Conservation (phyloP, 2,329 filamentous ascomycete species). For the Curvularia spicifera region DNA sequence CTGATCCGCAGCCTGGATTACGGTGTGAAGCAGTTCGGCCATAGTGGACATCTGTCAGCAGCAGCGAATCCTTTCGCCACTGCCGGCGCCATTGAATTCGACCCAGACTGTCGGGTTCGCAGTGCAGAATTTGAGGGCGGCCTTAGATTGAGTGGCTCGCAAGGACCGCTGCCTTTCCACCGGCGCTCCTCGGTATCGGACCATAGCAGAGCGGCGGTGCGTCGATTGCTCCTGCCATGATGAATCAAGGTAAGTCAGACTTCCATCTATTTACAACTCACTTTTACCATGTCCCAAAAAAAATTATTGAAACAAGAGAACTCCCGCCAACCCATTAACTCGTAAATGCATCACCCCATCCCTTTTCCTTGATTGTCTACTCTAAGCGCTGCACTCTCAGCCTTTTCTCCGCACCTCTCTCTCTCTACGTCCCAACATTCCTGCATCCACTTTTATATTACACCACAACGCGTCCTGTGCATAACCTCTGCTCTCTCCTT, state of each 20-base stretch:
- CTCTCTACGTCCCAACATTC: conserved; percentile 43
- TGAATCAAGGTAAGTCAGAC: conserved; percentile 51
- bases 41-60: conserved; percentile 29
- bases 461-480: conserved; percentile 36
- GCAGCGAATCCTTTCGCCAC: conserved; percentile 34
- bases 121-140: conserved; percentile 25
- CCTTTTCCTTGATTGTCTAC: conserved; percentile 28
- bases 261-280: conserved; percentile 33
- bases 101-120: conserved; percentile 36
- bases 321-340: not conserved
- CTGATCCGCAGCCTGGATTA: conserved; percentile 18
- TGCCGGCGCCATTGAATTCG: conserved; percentile 36
- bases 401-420: conserved; percentile 44
- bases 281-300: conserved; percentile 28
- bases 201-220: conserved; percentile 31
- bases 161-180: conserved; percentile 24
- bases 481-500: conserved; percentile 17
- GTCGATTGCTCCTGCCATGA: conserved; percentile 36
- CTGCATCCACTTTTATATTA: conserved; percentile 39
- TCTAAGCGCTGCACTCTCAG: conserved; percentile 36
- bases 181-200: conserved; percentile 22
- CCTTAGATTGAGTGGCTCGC: conserved; percentile 35
- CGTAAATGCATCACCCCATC: not conserved
- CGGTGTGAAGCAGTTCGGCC: conserved; percentile 21
- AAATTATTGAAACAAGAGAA: not conserved